phyloP scores from a whole-genome alignment of 331 rosid species.

The Cydonia oblonga region DNA sequence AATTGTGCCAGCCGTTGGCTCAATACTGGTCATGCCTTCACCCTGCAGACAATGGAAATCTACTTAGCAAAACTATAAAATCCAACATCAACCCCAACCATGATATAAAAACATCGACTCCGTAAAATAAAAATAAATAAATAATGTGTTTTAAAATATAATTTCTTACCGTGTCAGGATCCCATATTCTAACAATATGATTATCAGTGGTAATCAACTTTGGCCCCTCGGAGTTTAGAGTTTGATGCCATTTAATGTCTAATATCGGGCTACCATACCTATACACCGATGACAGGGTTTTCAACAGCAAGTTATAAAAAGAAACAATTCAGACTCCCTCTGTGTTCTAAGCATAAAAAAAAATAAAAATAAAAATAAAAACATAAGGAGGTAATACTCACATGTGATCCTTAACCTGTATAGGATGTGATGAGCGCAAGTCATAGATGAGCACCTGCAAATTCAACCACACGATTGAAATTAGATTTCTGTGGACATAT shows the following conservation, averaged over 20 bases:
- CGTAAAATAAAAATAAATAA: background rate
- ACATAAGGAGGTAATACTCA: constrained; percentile 26
- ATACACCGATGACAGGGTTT: constrained; percentile 9
- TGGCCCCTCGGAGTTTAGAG: constrained; percentile 63
- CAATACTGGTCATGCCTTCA: constrained; percentile 90
- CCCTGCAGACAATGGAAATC: constrained; percentile 42
- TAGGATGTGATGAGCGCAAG: constrained; percentile 66
- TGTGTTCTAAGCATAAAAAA: background rate
- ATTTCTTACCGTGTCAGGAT: constrained; percentile 62
- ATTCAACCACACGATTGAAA: constrained; percentile 5
- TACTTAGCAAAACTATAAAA: background rate
- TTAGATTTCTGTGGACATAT: background rate
- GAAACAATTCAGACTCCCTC: background rate
- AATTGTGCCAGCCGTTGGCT: constrained; percentile 65
- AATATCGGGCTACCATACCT: constrained; percentile 90
- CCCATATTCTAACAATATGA: constrained; percentile 85
- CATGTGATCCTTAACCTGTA: constrained; percentile 72
- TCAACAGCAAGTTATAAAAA: background rate
- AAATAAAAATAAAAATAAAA: background rate
- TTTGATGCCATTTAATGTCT: constrained; percentile 91
- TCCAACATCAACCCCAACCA: background rate
- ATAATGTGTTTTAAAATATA: background rate
- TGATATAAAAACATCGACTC: background rate
- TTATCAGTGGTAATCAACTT: constrained; percentile 68
- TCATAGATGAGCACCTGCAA: constrained; percentile 87